phyloP scores from a whole-genome alignment of 495 filamentous ascomycete genomes.

The Tetracladium setigerum region DNA sequence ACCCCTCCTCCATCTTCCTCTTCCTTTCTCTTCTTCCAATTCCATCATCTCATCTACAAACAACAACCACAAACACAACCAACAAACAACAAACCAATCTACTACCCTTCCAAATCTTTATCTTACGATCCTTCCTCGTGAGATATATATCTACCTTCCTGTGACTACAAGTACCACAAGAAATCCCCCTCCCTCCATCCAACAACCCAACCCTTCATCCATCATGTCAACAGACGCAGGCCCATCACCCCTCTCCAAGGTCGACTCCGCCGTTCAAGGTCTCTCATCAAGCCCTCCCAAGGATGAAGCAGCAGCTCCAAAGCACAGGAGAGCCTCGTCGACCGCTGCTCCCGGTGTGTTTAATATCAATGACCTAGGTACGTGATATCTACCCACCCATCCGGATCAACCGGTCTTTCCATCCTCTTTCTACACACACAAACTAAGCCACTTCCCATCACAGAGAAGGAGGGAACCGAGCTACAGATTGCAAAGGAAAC shows the following conservation, averaged over 20 bases:
- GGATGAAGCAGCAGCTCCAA: constrained; percentile 33
- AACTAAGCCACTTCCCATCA: constrained; percentile 2
- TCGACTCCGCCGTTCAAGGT: constrained; percentile 81
- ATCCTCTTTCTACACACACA: constrained; percentile 2
- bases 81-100: too few relatives aligned
- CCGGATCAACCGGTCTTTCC: constrained; percentile 12
- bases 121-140: constrained; percentile 10
- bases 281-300: constrained; percentile 59
- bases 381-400: constrained; percentile 20
- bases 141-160: constrained; percentile 8
- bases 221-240: constrained; percentile 19
- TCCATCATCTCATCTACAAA: too few relatives aligned
- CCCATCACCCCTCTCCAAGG: constrained; percentile 52
- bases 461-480: constrained; percentile 69
- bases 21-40: not conserved
- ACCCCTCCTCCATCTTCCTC: not conserved
- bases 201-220: not conserved
- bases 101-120: not conserved
- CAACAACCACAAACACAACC: too few relatives aligned
- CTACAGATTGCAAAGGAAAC: constrained; percentile 79
- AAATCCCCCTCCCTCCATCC: constrained; percentile 1
- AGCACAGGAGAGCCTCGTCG: constrained; percentile 60
- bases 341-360: constrained; percentile 54
- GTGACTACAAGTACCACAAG: constrained; percentile 5
- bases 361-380: constrained; percentile 85